Evolutionary conservation across 768 basidiomycete species (phyloP).

Genomic region (Megacollybia marginata): DNA sequence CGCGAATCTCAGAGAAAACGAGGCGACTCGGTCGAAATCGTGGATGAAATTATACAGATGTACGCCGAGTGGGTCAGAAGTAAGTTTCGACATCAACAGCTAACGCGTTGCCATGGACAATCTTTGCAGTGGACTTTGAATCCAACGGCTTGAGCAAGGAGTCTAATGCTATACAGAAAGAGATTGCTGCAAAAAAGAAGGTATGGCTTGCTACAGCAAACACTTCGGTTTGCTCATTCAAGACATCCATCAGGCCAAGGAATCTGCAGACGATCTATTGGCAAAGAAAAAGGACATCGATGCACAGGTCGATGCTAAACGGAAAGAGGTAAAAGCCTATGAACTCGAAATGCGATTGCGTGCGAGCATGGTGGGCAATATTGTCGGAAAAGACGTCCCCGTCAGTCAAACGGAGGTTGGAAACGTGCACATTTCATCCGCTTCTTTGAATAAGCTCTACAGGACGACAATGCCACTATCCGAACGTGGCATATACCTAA

Average conservation of each 20-base stretch:
- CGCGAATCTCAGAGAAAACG: slow-evolving; percentile 90
- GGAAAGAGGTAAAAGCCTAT: slow-evolving; percentile 69
- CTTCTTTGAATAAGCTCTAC: neutral
- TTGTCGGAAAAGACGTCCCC: slow-evolving; percentile 82
- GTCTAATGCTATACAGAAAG: slow-evolving; percentile 87
- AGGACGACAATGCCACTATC: slow-evolving; percentile 88
- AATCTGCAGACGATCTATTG: slow-evolving; percentile 83
- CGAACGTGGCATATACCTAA: slow-evolving; percentile 84
- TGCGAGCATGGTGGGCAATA: slow-evolving; percentile 82
- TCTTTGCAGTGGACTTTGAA: slow-evolving; percentile 79
- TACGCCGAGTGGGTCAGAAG: slow-evolving; percentile 93
- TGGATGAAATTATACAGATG: slow-evolving; percentile 90
- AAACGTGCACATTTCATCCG: neutral
- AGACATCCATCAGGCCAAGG: slow-evolving; percentile 68
- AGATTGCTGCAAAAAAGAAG: slow-evolving; percentile 93
- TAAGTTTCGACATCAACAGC: slow-evolving; percentile 32
- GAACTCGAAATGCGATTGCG: slow-evolving; percentile 74
- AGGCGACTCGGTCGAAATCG: slow-evolving; percentile 81
- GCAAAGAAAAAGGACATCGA: slow-evolving; percentile 82
- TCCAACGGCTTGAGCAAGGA: slow-evolving; percentile 70
- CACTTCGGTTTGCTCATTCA: neutral
- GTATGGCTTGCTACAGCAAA: slow-evolving; percentile 25
- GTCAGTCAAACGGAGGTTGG: slow-evolving; percentile 84
- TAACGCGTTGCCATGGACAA: neutral
- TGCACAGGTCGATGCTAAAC: slow-evolving; percentile 66